phyloP scores from a whole-genome alignment of 2,329 filamentous ascomycete species.

The Xylariaceae sp. region DNA sequence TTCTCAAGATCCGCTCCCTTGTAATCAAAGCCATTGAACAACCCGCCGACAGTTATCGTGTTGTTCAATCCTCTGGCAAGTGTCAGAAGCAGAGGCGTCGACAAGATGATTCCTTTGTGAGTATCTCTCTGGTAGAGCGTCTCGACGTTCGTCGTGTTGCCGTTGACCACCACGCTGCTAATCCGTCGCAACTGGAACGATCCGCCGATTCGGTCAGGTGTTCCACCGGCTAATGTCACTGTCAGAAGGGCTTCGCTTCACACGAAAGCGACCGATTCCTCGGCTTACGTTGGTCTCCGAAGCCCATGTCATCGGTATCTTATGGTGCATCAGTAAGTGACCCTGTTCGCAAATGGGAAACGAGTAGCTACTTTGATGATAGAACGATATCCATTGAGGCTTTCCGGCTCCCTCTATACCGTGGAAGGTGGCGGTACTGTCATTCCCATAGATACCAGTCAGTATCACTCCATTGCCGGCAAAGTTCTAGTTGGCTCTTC shows the following conservation, averaged over 20 bases:
- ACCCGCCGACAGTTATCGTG: slow-evolving; percentile 54
- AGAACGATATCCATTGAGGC: slow-evolving; percentile 55
- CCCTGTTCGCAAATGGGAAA: background rate
- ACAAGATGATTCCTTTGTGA: slow-evolving; percentile 57
- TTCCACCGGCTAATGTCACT: slow-evolving; percentile 40
- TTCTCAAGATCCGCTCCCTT: slow-evolving; percentile 57
- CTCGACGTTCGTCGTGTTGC: slow-evolving; percentile 46
- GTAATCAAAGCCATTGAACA: slow-evolving; percentile 52
- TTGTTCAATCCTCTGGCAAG: slow-evolving; percentile 48
- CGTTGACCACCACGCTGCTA: slow-evolving; percentile 55
- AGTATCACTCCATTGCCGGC: slow-evolving; percentile 43
- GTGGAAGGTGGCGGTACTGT: slow-evolving; percentile 50
- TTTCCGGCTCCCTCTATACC: slow-evolving; percentile 46
- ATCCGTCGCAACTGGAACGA: slow-evolving; percentile 57
- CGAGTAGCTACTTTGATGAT: slow-evolving; percentile 44
- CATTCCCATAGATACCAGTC: slow-evolving; percentile 52
- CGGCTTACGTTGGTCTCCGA: slow-evolving; percentile 45
- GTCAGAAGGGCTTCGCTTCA: background rate
- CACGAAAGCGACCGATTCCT: background rate
- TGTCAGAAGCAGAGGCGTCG: slow-evolving; percentile 51
- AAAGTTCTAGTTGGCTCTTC: slow-evolving; percentile 35
- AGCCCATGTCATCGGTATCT: slow-evolving; percentile 58
- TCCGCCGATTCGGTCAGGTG: slow-evolving; percentile 57
- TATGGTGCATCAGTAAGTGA: slow-evolving; percentile 4
- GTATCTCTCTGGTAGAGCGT: slow-evolving; percentile 51